These are phyloP conservation scores for Ogataea henricii DNA, from an alignment of 805 yeast species.

Conservation along the genomic window DNA sequence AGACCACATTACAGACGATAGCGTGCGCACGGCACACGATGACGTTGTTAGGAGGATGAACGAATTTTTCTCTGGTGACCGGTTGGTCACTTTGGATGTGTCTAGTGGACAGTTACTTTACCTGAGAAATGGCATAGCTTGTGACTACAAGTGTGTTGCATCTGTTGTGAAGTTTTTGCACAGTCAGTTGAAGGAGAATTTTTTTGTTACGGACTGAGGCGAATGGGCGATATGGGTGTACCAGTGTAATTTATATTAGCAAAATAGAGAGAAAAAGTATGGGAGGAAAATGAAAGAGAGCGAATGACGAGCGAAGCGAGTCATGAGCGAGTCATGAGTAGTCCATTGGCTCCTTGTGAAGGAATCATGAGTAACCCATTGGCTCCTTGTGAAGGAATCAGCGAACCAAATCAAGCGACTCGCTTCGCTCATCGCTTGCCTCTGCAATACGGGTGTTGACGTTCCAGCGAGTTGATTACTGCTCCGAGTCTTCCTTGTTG, in stretches of 20 bases:
- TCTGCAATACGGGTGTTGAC: no score
- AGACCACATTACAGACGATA: constrained; percentile 16
- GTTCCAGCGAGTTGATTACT: no score
- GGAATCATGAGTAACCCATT: neutral
- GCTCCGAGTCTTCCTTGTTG: no score
- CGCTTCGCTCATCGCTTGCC: no score
- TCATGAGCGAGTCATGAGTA: neutral
- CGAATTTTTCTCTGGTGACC: constrained; percentile 25
- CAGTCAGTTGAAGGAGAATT: constrained; percentile 12
- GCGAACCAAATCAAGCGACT: no score
- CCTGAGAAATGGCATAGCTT: constrained; percentile 29
- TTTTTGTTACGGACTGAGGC: no score
- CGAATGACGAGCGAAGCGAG: neutral
- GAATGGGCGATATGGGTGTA: no score
- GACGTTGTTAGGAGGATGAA: constrained; percentile 11
- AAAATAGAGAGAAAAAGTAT: neutral
- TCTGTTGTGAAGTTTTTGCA: constrained; percentile 24
- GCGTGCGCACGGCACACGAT: constrained; percentile 13
- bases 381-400: no score
- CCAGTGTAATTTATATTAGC: neutral
- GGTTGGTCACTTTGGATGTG: constrained; percentile 6
- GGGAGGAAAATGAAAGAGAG: neutral
- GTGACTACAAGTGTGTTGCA: constrained; percentile 26
- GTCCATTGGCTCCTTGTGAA: neutral
- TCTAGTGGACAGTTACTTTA: constrained; percentile 21